Base-by-base conservation (phyloP, 495 filamentous ascomycete genomes). In the Hypoxylon perforatum region DNA sequence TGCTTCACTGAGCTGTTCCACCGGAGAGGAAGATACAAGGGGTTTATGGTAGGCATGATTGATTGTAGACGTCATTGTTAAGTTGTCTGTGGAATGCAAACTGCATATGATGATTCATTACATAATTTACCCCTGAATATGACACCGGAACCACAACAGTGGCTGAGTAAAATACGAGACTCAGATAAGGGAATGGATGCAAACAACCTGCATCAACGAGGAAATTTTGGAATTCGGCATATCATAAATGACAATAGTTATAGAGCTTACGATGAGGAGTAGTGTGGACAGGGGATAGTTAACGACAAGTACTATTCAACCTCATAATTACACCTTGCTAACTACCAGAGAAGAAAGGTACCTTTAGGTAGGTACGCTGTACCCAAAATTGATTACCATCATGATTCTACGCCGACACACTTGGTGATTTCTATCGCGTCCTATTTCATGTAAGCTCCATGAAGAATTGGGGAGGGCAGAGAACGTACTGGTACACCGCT, bases 351-450 rank as follows among this genome's bases (percentile, higher is more conserved):
- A 28, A 28, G 8, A 3, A 9, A 33, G 8, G 30, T 33, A 10
- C 11, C 30, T 41, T 35, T 35, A 35, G 5, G 30, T n/a, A 41
- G 38, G 12, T 41, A 17, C 38, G 12, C 38, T 8, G 15, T 15
- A n/a, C 38, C 38, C 3, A 2, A n/a, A 41, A 41, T 41, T 2
- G 15, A n/a, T 9, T 41, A 9, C 30, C 1, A 15, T 41, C 12
- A 73, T 10, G 47, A 42, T 47, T 71, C 54, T 21, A 72, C 33
- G 6, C 82, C 84, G 3, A 86, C 73, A 72, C 91, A 93, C 57
- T 80, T 81, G 2, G 90, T 88, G 28, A 93, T 86, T 69, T 93
- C 91, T 47, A 93, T 70, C 1, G 84, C 91, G 77, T 92, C 91
- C 88, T 92, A 53, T 5, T 64, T 8, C 17, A 9, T 1, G 45